A percentile compares a stretch with the other conserved stretches of the same genome.
phyloP scores from a whole-genome alignment of 192 early-diverging fungal species.

The Phycomyces blakesleeanus region DNA sequence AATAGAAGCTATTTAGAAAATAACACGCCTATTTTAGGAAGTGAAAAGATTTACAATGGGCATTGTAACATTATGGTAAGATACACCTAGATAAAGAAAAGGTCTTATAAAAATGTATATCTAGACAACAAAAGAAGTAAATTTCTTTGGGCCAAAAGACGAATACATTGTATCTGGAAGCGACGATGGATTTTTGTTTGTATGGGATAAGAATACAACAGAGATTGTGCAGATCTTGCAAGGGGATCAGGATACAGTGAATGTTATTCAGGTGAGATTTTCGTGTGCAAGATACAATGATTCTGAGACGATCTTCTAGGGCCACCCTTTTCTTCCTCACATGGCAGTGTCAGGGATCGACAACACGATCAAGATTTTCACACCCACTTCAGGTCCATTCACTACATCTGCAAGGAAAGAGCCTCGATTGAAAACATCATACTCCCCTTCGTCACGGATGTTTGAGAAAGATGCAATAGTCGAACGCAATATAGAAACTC shows the following conservation, averaged over 20 bases:
- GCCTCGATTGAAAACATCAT: neutral
- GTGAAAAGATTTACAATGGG: slow-evolving; percentile 17
- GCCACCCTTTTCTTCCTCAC: slow-evolving; percentile 54
- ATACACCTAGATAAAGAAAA: neutral
- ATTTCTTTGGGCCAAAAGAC: slow-evolving; percentile 63
- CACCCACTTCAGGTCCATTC: slow-evolving; percentile 26
- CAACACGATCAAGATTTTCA: slow-evolving; percentile 66
- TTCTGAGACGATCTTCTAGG: slow-evolving; percentile 16
- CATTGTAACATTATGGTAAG: slow-evolving; percentile 33
- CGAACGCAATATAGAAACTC: slow-evolving; percentile 1
- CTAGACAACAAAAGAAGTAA: slow-evolving; percentile 71
- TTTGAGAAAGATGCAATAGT: slow-evolving; percentile 10
- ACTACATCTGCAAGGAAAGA: neutral
- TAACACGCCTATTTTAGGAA: slow-evolving; percentile 11
- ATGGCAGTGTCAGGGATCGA: slow-evolving; percentile 71
- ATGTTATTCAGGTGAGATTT: slow-evolving; percentile 34
- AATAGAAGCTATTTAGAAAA: slow-evolving; percentile 4
- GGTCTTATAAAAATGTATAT: slow-evolving; percentile 1
- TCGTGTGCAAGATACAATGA: too few species aligned
- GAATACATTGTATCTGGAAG: slow-evolving; percentile 72
- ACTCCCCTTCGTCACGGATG: slow-evolving; percentile 10
- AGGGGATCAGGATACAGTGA: slow-evolving; percentile 61
- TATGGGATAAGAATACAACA: slow-evolving; percentile 63
- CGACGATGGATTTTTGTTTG: slow-evolving; percentile 67
- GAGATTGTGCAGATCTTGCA: slow-evolving; percentile 58